Conservation (phyloP, 805 yeast genomes). For the Candida maris region DNA sequence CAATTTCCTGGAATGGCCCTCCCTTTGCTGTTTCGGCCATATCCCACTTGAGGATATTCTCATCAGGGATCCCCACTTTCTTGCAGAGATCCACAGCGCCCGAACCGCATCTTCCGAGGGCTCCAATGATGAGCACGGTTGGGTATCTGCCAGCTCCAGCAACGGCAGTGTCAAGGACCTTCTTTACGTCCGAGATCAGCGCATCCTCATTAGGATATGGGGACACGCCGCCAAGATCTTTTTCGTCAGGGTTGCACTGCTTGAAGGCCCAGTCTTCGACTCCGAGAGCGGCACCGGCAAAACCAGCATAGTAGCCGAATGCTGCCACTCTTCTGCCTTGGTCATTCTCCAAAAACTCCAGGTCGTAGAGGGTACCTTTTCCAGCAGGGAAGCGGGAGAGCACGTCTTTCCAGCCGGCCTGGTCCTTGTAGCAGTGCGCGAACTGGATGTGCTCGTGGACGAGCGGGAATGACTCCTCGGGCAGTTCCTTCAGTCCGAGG, state of each 20-base stretch:
- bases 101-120: conserved; percentile 97
- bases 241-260: conserved; percentile 62
- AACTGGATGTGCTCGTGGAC: conserved; percentile 96
- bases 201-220: conserved; percentile 81
- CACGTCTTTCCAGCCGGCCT: conserved; percentile 95
- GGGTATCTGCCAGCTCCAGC: conserved; percentile 66
- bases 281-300: conserved; percentile 98
- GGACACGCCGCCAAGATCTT: conserved; percentile 72
- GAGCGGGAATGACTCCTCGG: conserved; percentile 89
- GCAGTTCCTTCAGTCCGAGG: conserved; percentile 91
- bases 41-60: conserved; percentile 88
- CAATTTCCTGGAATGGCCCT: conserved; percentile 95
- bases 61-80: conserved; percentile 84
- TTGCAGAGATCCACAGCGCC: conserved; percentile 87
- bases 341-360: conserved; percentile 91
- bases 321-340: conserved; percentile 99
- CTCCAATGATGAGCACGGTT: conserved; percentile 87
- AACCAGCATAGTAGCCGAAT: conserved; percentile 99
- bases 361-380: conserved; percentile 83
- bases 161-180: conserved; percentile 52
- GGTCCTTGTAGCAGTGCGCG: conserved; percentile 98
- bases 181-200: conserved; percentile 68
- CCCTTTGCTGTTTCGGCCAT: conserved; percentile 95
- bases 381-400: conserved; percentile 87
- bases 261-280: conserved; percentile 92